phyloP scores from a whole-genome alignment of 2,329 filamentous ascomycete species.

The Apiospora sp. region DNA sequence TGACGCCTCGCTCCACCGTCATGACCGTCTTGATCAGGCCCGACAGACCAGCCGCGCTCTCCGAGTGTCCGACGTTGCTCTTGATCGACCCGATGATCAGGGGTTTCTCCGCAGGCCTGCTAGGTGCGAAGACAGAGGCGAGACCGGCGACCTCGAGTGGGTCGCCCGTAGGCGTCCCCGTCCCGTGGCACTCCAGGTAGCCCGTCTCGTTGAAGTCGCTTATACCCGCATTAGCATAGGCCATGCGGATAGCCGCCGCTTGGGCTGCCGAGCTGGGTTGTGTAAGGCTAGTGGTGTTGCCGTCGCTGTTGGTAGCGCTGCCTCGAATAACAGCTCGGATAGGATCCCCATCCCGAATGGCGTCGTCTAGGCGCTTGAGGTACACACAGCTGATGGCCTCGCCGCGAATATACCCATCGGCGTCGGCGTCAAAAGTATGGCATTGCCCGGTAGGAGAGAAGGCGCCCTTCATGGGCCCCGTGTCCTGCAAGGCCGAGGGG shows the following conservation, averaged over 20 bases:
- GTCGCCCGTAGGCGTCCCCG: constrained; percentile 26
- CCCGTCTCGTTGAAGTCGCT: constrained; percentile 24
- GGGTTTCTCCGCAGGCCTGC: background rate
- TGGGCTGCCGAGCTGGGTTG: constrained; percentile 23
- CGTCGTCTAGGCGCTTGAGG: constrained; percentile 52
- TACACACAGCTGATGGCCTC: constrained; percentile 53
- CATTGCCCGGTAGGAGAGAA: background rate
- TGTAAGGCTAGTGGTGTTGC: constrained; percentile 27
- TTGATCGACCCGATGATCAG: constrained; percentile 33
- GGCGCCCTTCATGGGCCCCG: constrained; percentile 25
- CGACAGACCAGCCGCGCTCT: constrained; percentile 33
- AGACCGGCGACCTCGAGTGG: constrained; percentile 11
- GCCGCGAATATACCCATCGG: constrained; percentile 55
- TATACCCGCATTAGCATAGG: constrained; percentile 24
- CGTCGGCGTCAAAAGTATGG: constrained; percentile 46
- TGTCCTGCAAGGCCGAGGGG: too few relatives aligned
- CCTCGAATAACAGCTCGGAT: constrained; percentile 32
- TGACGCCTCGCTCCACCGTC: constrained; percentile 28
- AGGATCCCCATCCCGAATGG: constrained; percentile 50
- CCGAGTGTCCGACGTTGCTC: constrained; percentile 35
- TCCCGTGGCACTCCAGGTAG: constrained; percentile 29
- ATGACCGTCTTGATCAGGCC: constrained; percentile 34
- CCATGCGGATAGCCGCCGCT: constrained; percentile 14
- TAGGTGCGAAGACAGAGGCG: background rate
- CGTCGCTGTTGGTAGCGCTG: constrained; percentile 30